phyloP scores from a whole-genome alignment of 2,329 filamentous ascomycete genomes.

The Gaeumannomyces tritici region DNA sequence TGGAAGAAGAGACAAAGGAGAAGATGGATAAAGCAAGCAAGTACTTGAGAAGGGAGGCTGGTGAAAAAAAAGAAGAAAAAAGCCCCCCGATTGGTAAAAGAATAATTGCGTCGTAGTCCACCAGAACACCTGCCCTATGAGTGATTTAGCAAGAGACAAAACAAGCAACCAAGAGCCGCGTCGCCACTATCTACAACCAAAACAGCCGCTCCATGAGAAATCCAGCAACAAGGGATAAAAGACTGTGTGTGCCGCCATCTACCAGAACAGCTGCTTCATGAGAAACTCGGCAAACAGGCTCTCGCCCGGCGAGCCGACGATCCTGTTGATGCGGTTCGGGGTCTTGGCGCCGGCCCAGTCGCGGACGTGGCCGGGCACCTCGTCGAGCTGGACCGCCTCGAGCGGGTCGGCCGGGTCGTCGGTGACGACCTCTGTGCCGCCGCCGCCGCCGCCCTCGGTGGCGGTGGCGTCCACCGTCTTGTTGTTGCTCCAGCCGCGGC shows the following conservation, averaged over 20 bases:
- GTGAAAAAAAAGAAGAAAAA: no score
- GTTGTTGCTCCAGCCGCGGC: slow-evolving; percentile 45
- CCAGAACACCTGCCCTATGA: no score
- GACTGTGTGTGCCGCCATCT: no score
- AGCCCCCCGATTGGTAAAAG: no score
- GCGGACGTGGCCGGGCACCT: slow-evolving; percentile 59
- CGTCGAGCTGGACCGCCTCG: slow-evolving; percentile 37
- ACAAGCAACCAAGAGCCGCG: no score
- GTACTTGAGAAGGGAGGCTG: no score
- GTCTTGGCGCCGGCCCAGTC: slow-evolving; percentile 65
- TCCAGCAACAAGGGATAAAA: no score
- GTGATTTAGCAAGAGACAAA: no score
- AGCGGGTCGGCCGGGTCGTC: slow-evolving; percentile 29
- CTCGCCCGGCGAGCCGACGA: slow-evolving; percentile 59
- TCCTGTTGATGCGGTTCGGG: slow-evolving; percentile 74
- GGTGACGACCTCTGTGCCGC: background rate
- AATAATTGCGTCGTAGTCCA: no score
- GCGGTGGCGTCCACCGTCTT: background rate
- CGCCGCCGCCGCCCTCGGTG: background rate
- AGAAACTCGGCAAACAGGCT: slow-evolving; percentile 56
- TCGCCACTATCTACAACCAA: no score
- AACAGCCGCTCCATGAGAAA: no score
- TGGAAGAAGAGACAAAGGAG: background rate
- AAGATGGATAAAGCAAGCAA: background rate
- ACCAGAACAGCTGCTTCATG: slow-evolving; percentile 56